Evolutionary conservation across 106 monocot genomes (phyloP).

Genomic region (Xerophyta viscosa): DNA sequence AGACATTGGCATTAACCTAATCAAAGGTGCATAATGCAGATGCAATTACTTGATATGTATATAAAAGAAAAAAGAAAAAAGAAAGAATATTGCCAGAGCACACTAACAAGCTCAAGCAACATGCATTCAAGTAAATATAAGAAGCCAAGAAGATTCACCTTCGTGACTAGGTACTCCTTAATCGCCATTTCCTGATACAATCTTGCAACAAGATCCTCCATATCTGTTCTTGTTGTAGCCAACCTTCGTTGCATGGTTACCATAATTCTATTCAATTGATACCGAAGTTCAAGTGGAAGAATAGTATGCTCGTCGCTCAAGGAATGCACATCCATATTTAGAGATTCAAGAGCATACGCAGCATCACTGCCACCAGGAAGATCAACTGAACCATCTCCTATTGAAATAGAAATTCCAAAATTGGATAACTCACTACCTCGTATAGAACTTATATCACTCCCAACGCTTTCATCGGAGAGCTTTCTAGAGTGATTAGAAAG

Average conservation of each 20-base stretch:
- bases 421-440: constrained; percentile 63
- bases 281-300: constrained; percentile 63
- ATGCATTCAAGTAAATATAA: too few relatives aligned
- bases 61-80: too few relatives aligned
- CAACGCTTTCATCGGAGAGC: constrained; percentile 72
- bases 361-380: constrained; percentile 32
- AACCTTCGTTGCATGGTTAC: constrained; percentile 63
- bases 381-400: constrained; percentile 39
- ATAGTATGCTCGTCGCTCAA: constrained; percentile 36
- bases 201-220: constrained; percentile 91
- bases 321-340: constrained; percentile 17
- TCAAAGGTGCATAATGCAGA: too few relatives aligned
- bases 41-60: too few relatives aligned
- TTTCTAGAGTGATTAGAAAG: constrained; percentile 52
- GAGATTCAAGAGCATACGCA: too few relatives aligned
- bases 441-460: constrained; percentile 81
- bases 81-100: too few relatives aligned
- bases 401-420: constrained; percentile 29
- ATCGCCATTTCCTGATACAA: constrained; percentile 85
- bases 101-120: too few relatives aligned
- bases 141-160: constrained; percentile 61
- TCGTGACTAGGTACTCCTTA: constrained; percentile 78
- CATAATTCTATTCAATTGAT: constrained; percentile 67
- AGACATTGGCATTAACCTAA: too few relatives aligned
- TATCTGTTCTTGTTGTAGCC: constrained; percentile 71